Percentiles rank a stretch among this genome's conserved stretches.
Conservation (phyloP, 192 early-diverging fungal species). For the Coemansia sp. region DNA sequence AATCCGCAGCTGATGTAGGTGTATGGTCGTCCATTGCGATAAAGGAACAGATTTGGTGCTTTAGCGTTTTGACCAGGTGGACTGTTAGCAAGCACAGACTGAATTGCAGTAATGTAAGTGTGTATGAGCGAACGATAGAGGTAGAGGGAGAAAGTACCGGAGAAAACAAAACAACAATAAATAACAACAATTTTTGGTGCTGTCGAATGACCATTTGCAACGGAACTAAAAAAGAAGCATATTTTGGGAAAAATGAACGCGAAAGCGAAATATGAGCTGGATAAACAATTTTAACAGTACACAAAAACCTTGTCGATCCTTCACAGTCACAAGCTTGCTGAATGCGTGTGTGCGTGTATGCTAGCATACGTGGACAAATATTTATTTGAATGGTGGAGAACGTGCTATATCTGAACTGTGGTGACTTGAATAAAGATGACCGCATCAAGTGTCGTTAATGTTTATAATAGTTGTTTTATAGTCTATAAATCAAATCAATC, state of each 20-base stretch:
- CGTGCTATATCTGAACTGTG: too few relatives aligned
- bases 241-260: too few relatives aligned
- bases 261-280: too few relatives aligned
- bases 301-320: too few relatives aligned
- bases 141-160: conserved; percentile 21
- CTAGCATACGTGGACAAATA: too few relatives aligned
- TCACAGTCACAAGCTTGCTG: too few relatives aligned
- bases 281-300: too few relatives aligned
- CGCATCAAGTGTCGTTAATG: too few relatives aligned
- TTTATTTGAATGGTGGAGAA: too few relatives aligned
- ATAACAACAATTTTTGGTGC: conserved; percentile 21
- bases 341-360: too few relatives aligned
- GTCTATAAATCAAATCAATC: neutral
- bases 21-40: conserved; percentile 1
- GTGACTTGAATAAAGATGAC: too few relatives aligned
- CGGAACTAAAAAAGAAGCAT: neutral
- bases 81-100: conserved; percentile 15
- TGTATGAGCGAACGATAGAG: conserved; percentile 15
- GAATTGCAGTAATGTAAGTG: neutral
- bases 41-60: conserved; percentile 13
- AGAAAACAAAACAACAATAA: conserved; percentile 15
- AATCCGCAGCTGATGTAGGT: neutral
- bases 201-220: conserved; percentile 16
- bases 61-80: conserved; percentile 5
- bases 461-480: neutral